A percentile compares a stretch with the other conserved stretches of the same genome.
Evolutionary conservation across 768 basidiomycete species (phyloP).

Genomic region (Pulveroboletus sp.): DNA sequence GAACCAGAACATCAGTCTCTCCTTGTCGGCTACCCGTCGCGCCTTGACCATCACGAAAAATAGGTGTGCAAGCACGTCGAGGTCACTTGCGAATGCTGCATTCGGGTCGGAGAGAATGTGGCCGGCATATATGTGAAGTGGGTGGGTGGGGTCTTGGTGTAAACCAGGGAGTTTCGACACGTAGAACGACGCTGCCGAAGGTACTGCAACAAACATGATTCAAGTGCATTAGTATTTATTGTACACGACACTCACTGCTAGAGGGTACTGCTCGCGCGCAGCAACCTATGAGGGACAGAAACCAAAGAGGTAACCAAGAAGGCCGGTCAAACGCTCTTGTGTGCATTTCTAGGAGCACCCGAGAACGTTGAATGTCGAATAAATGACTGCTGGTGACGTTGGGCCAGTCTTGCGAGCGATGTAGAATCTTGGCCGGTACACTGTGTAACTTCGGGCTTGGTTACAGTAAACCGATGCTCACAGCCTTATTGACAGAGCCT

Average conservation of each 20-base stretch:
- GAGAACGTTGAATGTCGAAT: not conserved
- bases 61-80: constrained; percentile 72
- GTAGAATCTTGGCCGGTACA: too few relatives aligned
- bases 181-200: constrained; percentile 83
- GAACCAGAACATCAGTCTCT: constrained; percentile 94
- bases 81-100: constrained; percentile 44
- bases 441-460: not conserved
- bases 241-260: constrained; percentile 35
- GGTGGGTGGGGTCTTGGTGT: constrained; percentile 64
- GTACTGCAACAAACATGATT: constrained; percentile 41
- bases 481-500: not conserved
- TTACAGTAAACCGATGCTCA: too few relatives aligned
- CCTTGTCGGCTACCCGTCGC: constrained; percentile 82
- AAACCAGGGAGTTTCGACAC: constrained; percentile 75
- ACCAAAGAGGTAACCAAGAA: constrained; percentile 14
- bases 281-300: constrained; percentile 13
- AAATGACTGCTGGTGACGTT: not conserved
- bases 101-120: constrained; percentile 80
- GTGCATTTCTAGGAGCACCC: constrained; percentile 2
- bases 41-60: constrained; percentile 92
- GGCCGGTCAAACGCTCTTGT: constrained; percentile 1
- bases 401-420: not conserved
- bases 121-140: constrained; percentile 81
- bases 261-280: constrained; percentile 31
- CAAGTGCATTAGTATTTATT: not conserved